Evolutionary conservation across 179 eudicot genomes (phyloP).

Genomic region (Vitellaria paradoxa): DNA sequence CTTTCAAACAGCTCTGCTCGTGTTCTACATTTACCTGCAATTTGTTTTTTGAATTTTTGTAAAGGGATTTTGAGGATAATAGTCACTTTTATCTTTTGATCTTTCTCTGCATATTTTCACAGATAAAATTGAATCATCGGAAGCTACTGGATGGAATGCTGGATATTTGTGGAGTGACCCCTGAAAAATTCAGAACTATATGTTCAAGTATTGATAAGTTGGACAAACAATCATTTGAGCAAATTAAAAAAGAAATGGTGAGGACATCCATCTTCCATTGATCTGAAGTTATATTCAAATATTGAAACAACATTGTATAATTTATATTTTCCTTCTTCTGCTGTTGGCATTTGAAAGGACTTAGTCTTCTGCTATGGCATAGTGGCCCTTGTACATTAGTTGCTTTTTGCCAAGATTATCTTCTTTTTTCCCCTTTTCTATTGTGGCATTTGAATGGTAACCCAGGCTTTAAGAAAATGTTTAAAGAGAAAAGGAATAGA

Average conservation of each 20-base stretch:
- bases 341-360: too few species aligned
- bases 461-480: too few species aligned
- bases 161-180: slow-evolving; percentile 90
- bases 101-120: slow-evolving; percentile 14
- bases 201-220: slow-evolving; percentile 97
- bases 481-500: too few species aligned
- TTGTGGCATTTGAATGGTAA: too few species aligned
- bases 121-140: slow-evolving; percentile 94
- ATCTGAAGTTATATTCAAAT: not conserved
- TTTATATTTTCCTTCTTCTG: too few species aligned
- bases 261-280: slow-evolving; percentile 14
- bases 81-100: not conserved
- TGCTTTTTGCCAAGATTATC: too few species aligned
- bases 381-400: too few species aligned
- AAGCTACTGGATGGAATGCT: slow-evolving; percentile 93
- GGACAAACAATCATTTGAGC: slow-evolving; percentile 93
- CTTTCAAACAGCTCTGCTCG: not conserved
- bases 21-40: not conserved
- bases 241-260: slow-evolving; percentile 87
- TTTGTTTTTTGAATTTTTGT: not conserved
- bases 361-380: too few species aligned
- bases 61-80: not conserved
- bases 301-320: too few species aligned
- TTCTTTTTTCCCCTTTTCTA: too few species aligned
- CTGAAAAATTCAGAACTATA: slow-evolving; percentile 83